Evolutionary conservation across 257 asterid species (phyloP).

Genomic region (Avicennia marina): DNA sequence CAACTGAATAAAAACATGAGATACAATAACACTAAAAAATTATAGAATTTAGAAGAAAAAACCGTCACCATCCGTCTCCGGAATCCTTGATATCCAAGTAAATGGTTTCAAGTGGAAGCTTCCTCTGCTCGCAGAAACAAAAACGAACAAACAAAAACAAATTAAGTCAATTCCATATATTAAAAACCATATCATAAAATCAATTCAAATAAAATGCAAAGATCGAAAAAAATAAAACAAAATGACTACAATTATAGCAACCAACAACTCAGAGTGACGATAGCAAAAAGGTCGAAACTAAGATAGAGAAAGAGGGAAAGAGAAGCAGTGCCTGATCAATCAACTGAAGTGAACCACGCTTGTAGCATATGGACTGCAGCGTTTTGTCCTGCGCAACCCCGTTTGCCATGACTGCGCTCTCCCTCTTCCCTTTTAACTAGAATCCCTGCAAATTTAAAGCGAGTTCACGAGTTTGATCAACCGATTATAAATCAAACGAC

Average conservation of each 20-base stretch:
- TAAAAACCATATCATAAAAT: background rate
- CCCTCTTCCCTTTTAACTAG: background rate
- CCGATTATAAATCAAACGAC: background rate
- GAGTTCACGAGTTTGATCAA: background rate
- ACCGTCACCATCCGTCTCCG: slow-evolving; percentile 69
- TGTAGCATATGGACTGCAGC: slow-evolving; percentile 63
- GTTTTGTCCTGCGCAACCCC: slow-evolving; percentile 28
- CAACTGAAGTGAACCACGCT: slow-evolving; percentile 71
- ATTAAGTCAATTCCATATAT: background rate
- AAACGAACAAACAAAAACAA: slow-evolving; percentile 10
- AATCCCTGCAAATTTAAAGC: background rate
- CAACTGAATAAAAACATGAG: too few species aligned
- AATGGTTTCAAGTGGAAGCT: slow-evolving; percentile 76
- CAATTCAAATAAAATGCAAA: too few species aligned
- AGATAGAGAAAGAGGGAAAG: background rate
- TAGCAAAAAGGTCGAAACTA: background rate
- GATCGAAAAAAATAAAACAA: too few species aligned
- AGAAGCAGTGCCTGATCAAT: slow-evolving; percentile 69
- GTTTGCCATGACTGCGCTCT: slow-evolving; percentile 33
- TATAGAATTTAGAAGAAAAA: background rate
- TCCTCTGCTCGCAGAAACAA: slow-evolving; percentile 55
- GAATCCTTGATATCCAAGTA: slow-evolving; percentile 65
- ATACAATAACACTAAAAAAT: background rate
- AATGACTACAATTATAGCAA: background rate
- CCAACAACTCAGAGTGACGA: background rate